Evolutionary conservation across 495 filamentous ascomycete species (phyloP), one percentile per base, ranked within the genome.

Genomic region (Penicillium flavigenum): DNA sequence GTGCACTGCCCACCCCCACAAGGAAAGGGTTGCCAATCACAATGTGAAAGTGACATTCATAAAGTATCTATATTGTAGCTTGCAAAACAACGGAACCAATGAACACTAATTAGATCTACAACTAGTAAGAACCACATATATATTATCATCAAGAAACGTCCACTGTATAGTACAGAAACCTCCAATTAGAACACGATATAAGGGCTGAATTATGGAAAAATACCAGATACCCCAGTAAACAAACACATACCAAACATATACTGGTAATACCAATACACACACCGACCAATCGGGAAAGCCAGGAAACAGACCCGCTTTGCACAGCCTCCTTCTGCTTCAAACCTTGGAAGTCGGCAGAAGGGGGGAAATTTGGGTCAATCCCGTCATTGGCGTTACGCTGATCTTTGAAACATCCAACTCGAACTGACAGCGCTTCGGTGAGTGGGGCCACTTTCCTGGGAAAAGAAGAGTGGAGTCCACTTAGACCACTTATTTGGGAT

Each of bases 261-360:
- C 46, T 1, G 1, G 65, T 65, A 68, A 59, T 63, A 61, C 60
- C 2, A 47, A 65, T 63, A 68, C 63, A 42, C 22, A 14, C 3
- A 12, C 26, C 20, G 27, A 22, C 66, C 66, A 66, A 68, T 63
- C 58, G 63, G 65, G 63, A 65, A 47, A 14, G 34, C 2, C 44
- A 56, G 66, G 63, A 66, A 63, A 55, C 12, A 22, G 62, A 64
- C 66, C 66, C 66, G 52, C 63, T 64, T 68, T 68, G 66, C 66
- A 68, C 66, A 68, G 66, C 66, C 66, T 68, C 63, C 65, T 63
- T 66, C 58, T 63, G 53, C 48, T 55, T 56, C 54, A 61, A 61
- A 61, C 63, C 60, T 61, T 68, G 65, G 65, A 65, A 65, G 54
- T 56, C 54, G 14, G 24, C 46, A 61, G 47, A 43, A 22, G 27